phyloP scores from a whole-genome alignment of 176 grass and related monocot genomes.

The Echinochloa phyllopogon region DNA sequence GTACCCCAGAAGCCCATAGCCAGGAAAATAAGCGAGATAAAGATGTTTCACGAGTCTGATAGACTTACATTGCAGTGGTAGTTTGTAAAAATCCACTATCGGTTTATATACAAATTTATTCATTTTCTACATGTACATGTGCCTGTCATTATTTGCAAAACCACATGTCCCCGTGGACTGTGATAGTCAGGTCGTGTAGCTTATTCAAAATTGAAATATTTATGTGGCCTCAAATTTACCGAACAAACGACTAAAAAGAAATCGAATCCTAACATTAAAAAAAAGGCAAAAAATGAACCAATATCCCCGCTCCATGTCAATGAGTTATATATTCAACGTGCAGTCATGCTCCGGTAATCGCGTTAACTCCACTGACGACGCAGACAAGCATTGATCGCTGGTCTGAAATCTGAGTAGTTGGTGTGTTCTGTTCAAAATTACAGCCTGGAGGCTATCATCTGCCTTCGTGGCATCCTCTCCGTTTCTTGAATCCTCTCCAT shows the following conservation, averaged over 20 bases:
- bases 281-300: neutral
- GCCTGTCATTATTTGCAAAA: conserved; percentile 25
- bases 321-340: neutral
- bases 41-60: neutral
- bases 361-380: neutral
- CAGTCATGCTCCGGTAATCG: neutral
- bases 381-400: neutral
- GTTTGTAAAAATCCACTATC: neutral
- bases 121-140: conserved; percentile 39
- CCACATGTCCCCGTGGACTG: neutral
- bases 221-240: neutral
- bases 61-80: neutral
- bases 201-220: conserved; percentile 11
- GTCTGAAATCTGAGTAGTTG: conserved; percentile 29
- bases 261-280: neutral
- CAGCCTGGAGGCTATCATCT: conserved; percentile 43
- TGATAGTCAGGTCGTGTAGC: conserved; percentile 20
- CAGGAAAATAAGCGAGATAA: neutral
- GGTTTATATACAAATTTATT: neutral
- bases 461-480: neutral
- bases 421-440: conserved; percentile 38
- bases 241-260: conserved; percentile 33
- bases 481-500: conserved; percentile 16
- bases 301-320: conserved; percentile 27
- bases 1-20: neutral